Evolutionary conservation across 2,329 filamentous ascomycete genomes (phyloP).

Genomic region (Harringtonia aguacate): DNA sequence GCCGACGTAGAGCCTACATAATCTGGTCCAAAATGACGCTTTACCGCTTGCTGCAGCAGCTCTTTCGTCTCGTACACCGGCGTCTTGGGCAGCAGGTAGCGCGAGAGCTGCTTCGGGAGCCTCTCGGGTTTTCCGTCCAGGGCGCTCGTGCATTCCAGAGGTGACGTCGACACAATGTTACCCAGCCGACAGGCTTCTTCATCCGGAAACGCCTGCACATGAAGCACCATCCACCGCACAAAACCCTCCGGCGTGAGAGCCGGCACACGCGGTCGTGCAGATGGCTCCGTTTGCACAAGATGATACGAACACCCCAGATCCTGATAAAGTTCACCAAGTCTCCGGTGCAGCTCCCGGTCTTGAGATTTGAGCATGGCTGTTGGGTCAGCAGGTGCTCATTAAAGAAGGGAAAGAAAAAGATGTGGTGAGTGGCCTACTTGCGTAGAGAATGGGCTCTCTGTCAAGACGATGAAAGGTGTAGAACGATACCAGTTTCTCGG

Average conservation of each 20-base stretch:
- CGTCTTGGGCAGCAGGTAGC: slow-evolving; percentile 56
- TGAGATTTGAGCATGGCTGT: slow-evolving; percentile 40
- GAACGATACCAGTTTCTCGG: slow-evolving; percentile 63
- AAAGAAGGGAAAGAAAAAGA: background rate
- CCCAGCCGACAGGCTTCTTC: slow-evolving; percentile 61
- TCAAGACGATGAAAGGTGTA: slow-evolving; percentile 57
- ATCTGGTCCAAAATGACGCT: slow-evolving; percentile 25
- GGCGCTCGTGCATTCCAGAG: slow-evolving; percentile 45
- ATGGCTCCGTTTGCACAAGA: slow-evolving; percentile 44
- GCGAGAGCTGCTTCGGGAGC: slow-evolving; percentile 68
- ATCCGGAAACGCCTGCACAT: slow-evolving; percentile 67
- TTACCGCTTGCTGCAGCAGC: slow-evolving; percentile 49
- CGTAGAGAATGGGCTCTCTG: slow-evolving; percentile 58
- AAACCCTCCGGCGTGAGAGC: slow-evolving; percentile 59
- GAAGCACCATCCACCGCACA: slow-evolving; percentile 57
- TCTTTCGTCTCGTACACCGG: slow-evolving; percentile 48
- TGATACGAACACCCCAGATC: slow-evolving; percentile 50
- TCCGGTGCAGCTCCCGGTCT: slow-evolving; percentile 1
- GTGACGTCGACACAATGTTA: slow-evolving; percentile 57
- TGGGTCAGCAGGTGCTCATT: too few species aligned
- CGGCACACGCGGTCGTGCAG: slow-evolving; percentile 47
- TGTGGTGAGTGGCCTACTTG: slow-evolving; percentile 48
- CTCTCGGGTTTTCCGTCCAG: slow-evolving; percentile 55
- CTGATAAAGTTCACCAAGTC: slow-evolving; percentile 36
- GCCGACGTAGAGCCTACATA: too few species aligned